A percentile compares a stretch with the other conserved stretches of the same genome.
These are phyloP conservation scores for Moesziomyces sp. DNA, from an alignment of 1,284 basidiomycete genomes.

Conservation along the genomic window DNA sequence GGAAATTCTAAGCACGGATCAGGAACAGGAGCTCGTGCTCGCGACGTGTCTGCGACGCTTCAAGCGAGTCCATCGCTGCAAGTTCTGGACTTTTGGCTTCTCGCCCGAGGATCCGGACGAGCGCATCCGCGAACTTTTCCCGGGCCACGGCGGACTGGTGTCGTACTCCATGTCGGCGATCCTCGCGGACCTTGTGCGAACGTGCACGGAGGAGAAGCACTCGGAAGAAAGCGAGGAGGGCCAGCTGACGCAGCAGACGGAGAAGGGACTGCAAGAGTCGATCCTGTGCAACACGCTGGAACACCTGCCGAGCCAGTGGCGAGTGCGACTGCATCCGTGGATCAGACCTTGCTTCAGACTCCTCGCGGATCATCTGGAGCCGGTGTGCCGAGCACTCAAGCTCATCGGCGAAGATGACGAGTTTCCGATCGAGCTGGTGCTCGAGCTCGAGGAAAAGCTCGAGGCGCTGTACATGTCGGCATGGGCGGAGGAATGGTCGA, in stretches of 20 bases:
- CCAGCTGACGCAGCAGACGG: conserved; percentile 23
- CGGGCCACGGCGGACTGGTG: conserved; percentile 25
- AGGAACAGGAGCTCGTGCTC: conserved; percentile 9
- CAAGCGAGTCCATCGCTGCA: conserved; percentile 30
- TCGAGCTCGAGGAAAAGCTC: conserved; percentile 32
- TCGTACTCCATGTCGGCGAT: conserved; percentile 35
- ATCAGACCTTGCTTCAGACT: conserved; percentile 30
- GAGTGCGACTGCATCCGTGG: conserved; percentile 37
- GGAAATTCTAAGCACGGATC: conserved; percentile 7
- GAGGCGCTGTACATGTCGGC: conserved; percentile 19
- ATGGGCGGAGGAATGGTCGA: conserved; percentile 20
- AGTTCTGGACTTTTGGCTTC: conserved; percentile 37
- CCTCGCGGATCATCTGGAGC: conserved; percentile 28
- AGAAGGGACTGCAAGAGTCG: conserved; percentile 9
- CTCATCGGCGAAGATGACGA: conserved; percentile 18
- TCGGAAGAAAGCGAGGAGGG: conserved; percentile 25
- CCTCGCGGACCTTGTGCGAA: conserved; percentile 27
- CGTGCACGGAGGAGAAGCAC: conserved; percentile 12
- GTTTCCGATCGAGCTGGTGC: conserved; percentile 31
- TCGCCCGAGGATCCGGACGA: conserved; percentile 32
- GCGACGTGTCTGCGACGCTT: conserved; percentile 27
- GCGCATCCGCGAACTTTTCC: conserved; percentile 33
- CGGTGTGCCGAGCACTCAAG: conserved; percentile 23
- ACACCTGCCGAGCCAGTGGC: conserved; percentile 24
- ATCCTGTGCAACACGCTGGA: conserved; percentile 17